phyloP scores from a whole-genome alignment of 2,329 filamentous ascomycete genomes.

The Hymenoscyphus fructigenus region DNA sequence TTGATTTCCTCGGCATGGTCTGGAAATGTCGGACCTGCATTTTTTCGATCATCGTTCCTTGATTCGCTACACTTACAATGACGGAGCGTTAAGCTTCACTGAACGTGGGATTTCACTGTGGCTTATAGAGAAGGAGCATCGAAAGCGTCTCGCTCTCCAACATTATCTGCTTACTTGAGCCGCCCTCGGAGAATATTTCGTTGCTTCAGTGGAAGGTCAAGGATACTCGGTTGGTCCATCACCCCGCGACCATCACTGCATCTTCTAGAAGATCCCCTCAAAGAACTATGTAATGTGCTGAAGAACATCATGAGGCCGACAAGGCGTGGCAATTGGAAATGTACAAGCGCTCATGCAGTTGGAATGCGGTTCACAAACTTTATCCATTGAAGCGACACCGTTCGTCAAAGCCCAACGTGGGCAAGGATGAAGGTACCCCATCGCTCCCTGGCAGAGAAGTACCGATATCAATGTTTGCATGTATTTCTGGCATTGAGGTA shows the following conservation, averaged over 20 bases:
- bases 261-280: conserved; percentile 8
- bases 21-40: conserved; percentile 15
- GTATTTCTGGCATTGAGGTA: too few relatives aligned
- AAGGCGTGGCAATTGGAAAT: conserved; percentile 7
- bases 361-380: conserved; percentile 26
- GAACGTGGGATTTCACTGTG: conserved; percentile 26
- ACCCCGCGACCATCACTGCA: conserved; percentile 1
- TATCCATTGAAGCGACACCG: conserved; percentile 26
- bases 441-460: not conserved
- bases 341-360: conserved; percentile 29
- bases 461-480: too few relatives aligned
- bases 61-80: conserved; percentile 5
- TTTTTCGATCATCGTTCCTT: not conserved
- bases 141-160: conserved; percentile 30
- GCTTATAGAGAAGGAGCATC: conserved; percentile 17
- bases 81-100: conserved; percentile 12
- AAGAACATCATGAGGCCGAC: conserved; percentile 27
- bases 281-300: conserved; percentile 1
- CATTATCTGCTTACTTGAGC: conserved; percentile 12
- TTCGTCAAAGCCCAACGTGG: not conserved
- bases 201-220: conserved; percentile 5
- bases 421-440: not conserved
- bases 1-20: conserved; percentile 14
- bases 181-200: conserved; percentile 16
- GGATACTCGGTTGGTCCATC: not conserved